Evolutionary conservation across 2,329 filamentous ascomycete genomes (phyloP).

Genomic region (Dactylonectria estremocensis): DNA sequence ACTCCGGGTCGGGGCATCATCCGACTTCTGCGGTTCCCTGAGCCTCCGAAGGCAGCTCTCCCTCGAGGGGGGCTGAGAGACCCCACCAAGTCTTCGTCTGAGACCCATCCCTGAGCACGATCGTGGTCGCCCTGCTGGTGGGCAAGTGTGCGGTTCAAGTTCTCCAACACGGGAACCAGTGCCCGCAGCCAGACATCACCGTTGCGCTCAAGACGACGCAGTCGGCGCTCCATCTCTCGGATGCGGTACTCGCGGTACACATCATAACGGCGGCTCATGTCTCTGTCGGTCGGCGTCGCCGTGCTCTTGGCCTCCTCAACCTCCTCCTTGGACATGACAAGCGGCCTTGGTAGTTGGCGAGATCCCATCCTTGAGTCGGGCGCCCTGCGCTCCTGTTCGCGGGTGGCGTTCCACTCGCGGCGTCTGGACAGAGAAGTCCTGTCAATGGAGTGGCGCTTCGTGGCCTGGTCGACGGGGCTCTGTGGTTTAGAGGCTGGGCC

Average conservation of each 20-base stretch:
- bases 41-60: slow-evolving; percentile 21
- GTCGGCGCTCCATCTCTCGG: slow-evolving; percentile 63
- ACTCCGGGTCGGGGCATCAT: slow-evolving; percentile 45
- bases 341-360: slow-evolving; percentile 40
- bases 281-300: slow-evolving; percentile 48
- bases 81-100: slow-evolving; percentile 50
- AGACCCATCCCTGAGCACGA: slow-evolving; percentile 49
- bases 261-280: slow-evolving; percentile 58
- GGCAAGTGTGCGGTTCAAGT: slow-evolving; percentile 57
- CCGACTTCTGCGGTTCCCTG: slow-evolving; percentile 35
- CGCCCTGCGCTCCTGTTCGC: slow-evolving; percentile 47
- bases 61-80: slow-evolving; percentile 28
- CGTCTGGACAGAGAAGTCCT: slow-evolving; percentile 52
- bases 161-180: slow-evolving; percentile 62
- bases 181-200: slow-evolving; percentile 63
- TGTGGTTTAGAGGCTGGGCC: slow-evolving; percentile 1
- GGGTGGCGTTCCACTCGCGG: slow-evolving; percentile 53
- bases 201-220: slow-evolving; percentile 63
- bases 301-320: slow-evolving; percentile 40
- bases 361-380: slow-evolving; percentile 41
- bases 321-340: slow-evolving; percentile 42
- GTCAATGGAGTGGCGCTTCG: slow-evolving; percentile 34
- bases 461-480: slow-evolving; percentile 10
- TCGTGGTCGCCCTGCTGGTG: slow-evolving; percentile 32
- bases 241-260: slow-evolving; percentile 59